A percentile compares a stretch with the other conserved stretches of the same genome.
Evolutionary conservation across 2,329 filamentous ascomycete species (phyloP).

Genomic region (Capronia coronata): DNA sequence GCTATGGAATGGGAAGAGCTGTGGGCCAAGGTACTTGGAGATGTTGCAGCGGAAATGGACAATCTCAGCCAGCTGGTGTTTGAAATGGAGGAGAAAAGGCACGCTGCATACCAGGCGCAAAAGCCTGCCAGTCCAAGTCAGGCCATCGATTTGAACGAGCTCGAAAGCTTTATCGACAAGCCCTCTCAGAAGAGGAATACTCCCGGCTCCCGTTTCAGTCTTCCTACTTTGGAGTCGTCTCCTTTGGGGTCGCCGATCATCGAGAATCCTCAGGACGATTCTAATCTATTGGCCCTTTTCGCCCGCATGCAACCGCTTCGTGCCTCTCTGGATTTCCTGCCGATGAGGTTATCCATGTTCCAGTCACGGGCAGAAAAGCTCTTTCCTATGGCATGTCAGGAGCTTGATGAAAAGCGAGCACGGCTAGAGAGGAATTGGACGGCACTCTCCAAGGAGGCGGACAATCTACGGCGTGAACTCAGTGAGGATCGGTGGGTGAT

Average conservation of each 20-base stretch:
- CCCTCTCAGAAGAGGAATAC: constrained; percentile 52
- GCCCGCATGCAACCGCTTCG: constrained; percentile 90
- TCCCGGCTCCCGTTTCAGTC: constrained; percentile 56
- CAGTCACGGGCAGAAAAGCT: constrained; percentile 66
- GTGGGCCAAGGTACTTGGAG: constrained; percentile 87
- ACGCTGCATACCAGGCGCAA: constrained; percentile 63
- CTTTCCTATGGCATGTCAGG: constrained; percentile 86
- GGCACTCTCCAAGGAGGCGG: constrained; percentile 82
- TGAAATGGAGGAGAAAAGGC: constrained; percentile 94
- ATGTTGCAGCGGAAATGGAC: constrained; percentile 85
- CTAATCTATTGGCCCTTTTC: constrained; percentile 80
- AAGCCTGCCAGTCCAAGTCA: constrained; percentile 55
- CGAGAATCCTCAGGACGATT: constrained; percentile 66
- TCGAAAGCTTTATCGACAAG: constrained; percentile 91
- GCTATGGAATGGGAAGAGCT: constrained; percentile 99
- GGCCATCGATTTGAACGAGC: constrained; percentile 71
- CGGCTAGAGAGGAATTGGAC: constrained; percentile 79
- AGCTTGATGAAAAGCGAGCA: constrained; percentile 68
- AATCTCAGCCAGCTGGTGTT: constrained; percentile 76
- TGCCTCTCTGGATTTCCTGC: constrained; percentile 88
- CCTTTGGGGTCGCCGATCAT: constrained; percentile 37
- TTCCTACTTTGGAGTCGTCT: constrained; percentile 51
- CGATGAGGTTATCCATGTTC: constrained; percentile 88
- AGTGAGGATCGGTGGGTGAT: constrained; percentile 94
- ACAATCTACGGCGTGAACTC: constrained; percentile 79